A percentile compares a stretch with the other conserved stretches of the same genome.
Conservation (phyloP, 1,284 basidiomycete species). For the Leccinum subrobustum region DNA sequence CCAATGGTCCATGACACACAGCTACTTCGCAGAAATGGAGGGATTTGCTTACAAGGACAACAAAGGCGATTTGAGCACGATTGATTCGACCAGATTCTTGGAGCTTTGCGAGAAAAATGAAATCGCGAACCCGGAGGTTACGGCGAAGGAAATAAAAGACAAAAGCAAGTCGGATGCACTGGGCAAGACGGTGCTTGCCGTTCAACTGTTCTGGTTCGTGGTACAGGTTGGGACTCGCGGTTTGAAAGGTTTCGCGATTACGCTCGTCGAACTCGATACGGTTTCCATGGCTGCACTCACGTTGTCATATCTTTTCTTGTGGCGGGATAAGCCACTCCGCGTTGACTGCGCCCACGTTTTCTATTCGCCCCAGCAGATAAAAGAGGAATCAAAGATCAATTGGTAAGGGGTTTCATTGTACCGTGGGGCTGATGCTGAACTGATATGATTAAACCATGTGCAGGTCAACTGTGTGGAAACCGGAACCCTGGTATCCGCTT, state of each 20-base stretch:
- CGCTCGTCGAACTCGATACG: slow-evolving; percentile 1
- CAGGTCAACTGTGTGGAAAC: neutral
- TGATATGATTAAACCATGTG: neutral
- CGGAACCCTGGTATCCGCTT: neutral
- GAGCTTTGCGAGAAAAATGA: neutral
- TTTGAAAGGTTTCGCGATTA: neutral
- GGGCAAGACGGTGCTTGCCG: neutral
- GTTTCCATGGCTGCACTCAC: neutral
- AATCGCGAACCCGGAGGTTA: slow-evolving; percentile 4
- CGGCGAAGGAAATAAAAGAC: neutral
- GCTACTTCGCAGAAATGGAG: neutral
- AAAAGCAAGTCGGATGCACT: neutral
- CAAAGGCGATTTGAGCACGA: neutral
- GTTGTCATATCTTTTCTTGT: neutral
- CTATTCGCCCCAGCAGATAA: neutral
- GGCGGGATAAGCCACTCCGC: slow-evolving; percentile 4
- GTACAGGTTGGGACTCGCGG: neutral
- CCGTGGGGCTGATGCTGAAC: neutral
- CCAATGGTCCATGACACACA: slow-evolving; percentile 1
- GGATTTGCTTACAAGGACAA: neutral
- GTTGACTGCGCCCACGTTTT: neutral
- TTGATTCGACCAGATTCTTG: neutral
- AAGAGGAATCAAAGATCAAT: neutral
- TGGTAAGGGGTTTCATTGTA: neutral
- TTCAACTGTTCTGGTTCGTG: neutral